Evolutionary conservation across 2,329 filamentous ascomycete genomes (phyloP).

Genomic region (Colletotrichum lupini): DNA sequence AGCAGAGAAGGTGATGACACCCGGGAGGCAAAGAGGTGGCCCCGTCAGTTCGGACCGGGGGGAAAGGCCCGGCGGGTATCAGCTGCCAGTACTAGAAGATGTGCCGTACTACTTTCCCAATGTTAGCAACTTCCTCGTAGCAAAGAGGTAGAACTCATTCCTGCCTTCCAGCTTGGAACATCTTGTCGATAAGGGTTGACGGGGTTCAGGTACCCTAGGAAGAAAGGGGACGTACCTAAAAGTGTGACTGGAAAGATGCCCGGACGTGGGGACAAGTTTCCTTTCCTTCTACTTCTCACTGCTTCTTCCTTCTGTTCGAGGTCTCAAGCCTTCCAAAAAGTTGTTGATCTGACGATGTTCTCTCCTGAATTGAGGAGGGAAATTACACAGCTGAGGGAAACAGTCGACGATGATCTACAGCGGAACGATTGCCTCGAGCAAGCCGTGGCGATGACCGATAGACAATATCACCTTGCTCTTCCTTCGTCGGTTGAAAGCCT

Average conservation of each 20-base stretch:
- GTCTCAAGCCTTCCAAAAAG: neutral
- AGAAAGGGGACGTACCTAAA: neutral
- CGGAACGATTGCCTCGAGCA: neutral
- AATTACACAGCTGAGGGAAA: neutral
- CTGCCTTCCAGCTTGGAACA: neutral
- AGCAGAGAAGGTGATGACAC: neutral
- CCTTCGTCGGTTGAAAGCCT: neutral
- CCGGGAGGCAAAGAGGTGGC: neutral
- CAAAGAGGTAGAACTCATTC: neutral
- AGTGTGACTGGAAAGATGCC: neutral
- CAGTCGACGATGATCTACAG: neutral
- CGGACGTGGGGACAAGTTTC: neutral
- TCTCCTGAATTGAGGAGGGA: neutral
- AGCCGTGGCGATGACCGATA: neutral
- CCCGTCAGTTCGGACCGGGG: neutral
- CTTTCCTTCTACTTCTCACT: neutral
- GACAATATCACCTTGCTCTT: neutral
- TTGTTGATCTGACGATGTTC: neutral
- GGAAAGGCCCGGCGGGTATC: neutral
- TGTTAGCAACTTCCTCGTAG: slow-evolving; percentile 1
- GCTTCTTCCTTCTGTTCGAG: neutral
- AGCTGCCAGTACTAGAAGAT: neutral
- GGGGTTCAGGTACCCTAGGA: neutral
- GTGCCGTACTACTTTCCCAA: slow-evolving; percentile 4
- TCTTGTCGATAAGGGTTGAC: too few species aligned